A percentile compares a stretch with the other conserved stretches of the same genome.
Conservation (phyloP, 352 stramenopile genomes). For the Globisporangium megalacanthum region DNA sequence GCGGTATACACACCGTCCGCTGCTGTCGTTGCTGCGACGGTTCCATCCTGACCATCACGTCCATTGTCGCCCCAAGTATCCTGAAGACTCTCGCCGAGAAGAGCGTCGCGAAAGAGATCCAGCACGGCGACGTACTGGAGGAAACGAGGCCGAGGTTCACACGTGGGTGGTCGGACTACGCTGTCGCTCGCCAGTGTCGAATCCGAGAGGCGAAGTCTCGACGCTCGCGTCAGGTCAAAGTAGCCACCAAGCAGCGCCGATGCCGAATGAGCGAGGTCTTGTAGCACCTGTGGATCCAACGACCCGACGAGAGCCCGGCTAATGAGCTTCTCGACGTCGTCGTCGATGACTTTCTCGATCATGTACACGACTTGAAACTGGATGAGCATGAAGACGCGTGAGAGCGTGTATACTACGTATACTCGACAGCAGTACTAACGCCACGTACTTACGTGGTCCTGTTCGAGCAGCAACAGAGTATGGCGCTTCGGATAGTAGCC, state of each 20-base stretch:
- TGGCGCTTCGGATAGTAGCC: slow-evolving; percentile 33
- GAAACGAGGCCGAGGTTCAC: slow-evolving; percentile 8
- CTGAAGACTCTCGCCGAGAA: slow-evolving; percentile 19
- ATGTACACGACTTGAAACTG: slow-evolving; percentile 38
- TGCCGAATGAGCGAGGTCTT: slow-evolving; percentile 1
- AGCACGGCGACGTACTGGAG: slow-evolving; percentile 30
- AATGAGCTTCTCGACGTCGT: not conserved
- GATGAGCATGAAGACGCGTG: not conserved
- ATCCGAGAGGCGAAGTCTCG: not conserved
- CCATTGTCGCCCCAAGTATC: not conserved
- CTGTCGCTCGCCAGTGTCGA: not conserved
- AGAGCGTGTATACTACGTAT: not conserved
- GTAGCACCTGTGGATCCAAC: not conserved
- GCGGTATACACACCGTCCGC: not conserved
- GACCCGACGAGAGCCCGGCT: not conserved
- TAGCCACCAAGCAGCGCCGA: not conserved
- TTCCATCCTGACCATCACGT: not conserved
- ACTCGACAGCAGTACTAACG: not conserved
- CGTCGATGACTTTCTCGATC: slow-evolving; percentile 20
- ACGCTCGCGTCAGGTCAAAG: not conserved
- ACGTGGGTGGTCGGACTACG: not conserved
- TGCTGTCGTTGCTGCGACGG: not conserved
- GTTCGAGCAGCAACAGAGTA: slow-evolving; percentile 23
- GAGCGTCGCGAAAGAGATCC: slow-evolving; percentile 34
- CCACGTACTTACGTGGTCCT: slow-evolving; percentile 18